Evolutionary conservation across 1,284 basidiomycete species (phyloP), one percentile per base, ranked within the genome.

Genomic region (Ceratobasidium sp.): DNA sequence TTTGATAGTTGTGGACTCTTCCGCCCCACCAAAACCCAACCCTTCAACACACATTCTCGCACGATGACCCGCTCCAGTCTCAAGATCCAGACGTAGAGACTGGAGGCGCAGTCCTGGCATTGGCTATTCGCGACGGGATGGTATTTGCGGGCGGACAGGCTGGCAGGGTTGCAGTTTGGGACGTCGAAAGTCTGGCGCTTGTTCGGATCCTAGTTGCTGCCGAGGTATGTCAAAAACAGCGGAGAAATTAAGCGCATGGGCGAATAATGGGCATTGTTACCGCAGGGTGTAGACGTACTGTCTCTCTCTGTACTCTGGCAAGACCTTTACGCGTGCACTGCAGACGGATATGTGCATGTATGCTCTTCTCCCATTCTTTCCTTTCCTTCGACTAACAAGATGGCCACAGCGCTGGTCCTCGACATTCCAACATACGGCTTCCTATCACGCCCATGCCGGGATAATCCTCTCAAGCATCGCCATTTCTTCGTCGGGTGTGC

Each of bases 61-160:
- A 77, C 68, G 46, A 79, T 53, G 68, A 70, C 28, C 46, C 44
- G 5, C 20, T 56, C 12, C 28, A 15, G 56, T 93, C 81, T 87
- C 90, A 40, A 93, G 90, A 82, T 87, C 85, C 77, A 89, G 89
- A 81, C 93, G 91, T 15, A 94, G 91, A 72, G 77, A 78, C 82
- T n/a, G 82, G 84, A 12, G 88, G 87, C 15, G 89, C 87, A 0
- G 92, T 98, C 1, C 88, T 97, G n/a, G 91, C 95, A 0, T 88
- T 99, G 20, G 91, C 91, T 0, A 91, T 91, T 0, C 89, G 90
- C 58, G 92, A 93, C 49, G 94, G 94, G 51, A 95, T 95, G 0
- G 89, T 98, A 20, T 98, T 94, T 82, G 97, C 95, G 0, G 97
- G 96, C 0, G 93, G 96, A 81, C 97, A 99, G 85, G 96, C 95